Evolutionary conservation across 768 basidiomycete genomes (phyloP).

Genomic region (Agrocybe pediades): DNA sequence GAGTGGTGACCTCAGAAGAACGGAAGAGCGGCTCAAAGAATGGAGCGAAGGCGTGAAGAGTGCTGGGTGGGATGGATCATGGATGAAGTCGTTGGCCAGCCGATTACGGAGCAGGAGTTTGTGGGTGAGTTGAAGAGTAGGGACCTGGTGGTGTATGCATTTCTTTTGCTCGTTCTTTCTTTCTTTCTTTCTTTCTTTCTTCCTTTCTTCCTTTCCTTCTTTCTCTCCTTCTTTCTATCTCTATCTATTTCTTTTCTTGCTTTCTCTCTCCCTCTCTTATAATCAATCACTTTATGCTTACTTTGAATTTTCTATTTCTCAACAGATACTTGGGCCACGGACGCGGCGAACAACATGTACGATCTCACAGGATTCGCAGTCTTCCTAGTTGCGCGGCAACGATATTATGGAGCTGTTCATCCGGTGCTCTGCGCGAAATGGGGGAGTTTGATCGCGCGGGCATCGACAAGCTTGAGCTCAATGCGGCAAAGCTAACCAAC

Average conservation of each 20-base stretch:
- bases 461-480: constrained; percentile 72
- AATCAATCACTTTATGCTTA: neutral
- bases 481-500: constrained; percentile 26
- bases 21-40: constrained; percentile 78
- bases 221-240: too few relatives aligned
- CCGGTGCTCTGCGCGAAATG: constrained; percentile 84
- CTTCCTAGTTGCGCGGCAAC: constrained; percentile 87
- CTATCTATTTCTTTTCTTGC: too few relatives aligned
- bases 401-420: constrained; percentile 99
- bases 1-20: constrained; percentile 83
- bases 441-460: constrained; percentile 94
- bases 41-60: constrained; percentile 75
- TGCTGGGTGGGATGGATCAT: constrained; percentile 86
- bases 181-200: too few relatives aligned
- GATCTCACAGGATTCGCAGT: constrained; percentile 82
- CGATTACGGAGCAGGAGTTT: constrained; percentile 86
- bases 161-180: too few relatives aligned
- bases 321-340: constrained; percentile 99
- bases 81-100: constrained; percentile 68
- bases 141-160: constrained; percentile 88
- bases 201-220: too few relatives aligned
- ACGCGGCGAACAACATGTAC: constrained; percentile 91
- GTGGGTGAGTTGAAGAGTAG: constrained; percentile 66
- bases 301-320: constrained; percentile 2
- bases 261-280: too few relatives aligned